These are phyloP conservation scores for Talaromyces albobiverticillius DNA, from an alignment of 2,329 filamentous ascomycete genomes.

Conservation along the genomic window DNA sequence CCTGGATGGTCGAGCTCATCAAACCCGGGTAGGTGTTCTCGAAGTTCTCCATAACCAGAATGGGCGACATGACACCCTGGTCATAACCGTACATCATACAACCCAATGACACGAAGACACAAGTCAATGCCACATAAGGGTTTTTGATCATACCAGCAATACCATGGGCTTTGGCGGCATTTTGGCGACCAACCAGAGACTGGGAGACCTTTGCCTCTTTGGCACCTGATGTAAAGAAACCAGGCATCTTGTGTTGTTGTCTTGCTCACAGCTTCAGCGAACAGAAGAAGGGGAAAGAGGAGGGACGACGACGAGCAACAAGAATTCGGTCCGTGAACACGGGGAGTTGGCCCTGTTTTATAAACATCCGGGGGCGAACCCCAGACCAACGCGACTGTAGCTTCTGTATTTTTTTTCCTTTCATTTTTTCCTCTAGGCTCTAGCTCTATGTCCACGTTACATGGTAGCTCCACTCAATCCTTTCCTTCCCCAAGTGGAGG, in stretches of 20 bases:
- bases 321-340: not conserved
- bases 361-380: slow-evolving; percentile 2
- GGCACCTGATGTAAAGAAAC: not conserved
- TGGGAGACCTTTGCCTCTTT: slow-evolving; percentile 24
- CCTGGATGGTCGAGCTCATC: slow-evolving; percentile 23
- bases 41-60: slow-evolving; percentile 38
- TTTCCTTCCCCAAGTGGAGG: slow-evolving; percentile 9
- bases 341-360: slow-evolving; percentile 6
- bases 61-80: slow-evolving; percentile 34
- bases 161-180: slow-evolving; percentile 38
- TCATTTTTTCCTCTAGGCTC: not conserved
- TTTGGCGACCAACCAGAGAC: slow-evolving; percentile 38
- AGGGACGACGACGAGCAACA: not conserved
- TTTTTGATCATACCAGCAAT: slow-evolving; percentile 39
- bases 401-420: not conserved
- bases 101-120: slow-evolving; percentile 32
- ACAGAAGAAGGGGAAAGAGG: slow-evolving; percentile 3
- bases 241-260: slow-evolving; percentile 5
- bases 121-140: slow-evolving; percentile 40
- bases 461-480: slow-evolving; percentile 1
- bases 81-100: slow-evolving; percentile 36
- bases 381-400: not conserved
- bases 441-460: slow-evolving; percentile 3
- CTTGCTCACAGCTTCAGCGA: slow-evolving; percentile 7
- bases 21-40: slow-evolving; percentile 32